Conservation (phyloP, 1,284 basidiomycete species). For the Anthracocystis walkeri region DNA sequence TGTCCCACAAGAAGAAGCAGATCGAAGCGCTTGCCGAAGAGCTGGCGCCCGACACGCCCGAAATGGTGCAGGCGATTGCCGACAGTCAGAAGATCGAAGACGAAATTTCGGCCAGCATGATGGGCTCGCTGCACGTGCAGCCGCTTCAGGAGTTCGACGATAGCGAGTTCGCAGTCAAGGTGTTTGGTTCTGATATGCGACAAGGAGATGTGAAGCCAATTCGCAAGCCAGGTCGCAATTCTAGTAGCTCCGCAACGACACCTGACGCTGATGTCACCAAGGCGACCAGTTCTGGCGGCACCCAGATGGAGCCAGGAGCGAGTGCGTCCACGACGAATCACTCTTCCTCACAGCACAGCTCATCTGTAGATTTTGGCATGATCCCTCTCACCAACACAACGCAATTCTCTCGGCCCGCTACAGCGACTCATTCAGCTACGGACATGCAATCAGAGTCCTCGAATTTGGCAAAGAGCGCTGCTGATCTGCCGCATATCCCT, state of each 20-base stretch:
- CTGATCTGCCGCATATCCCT: not conserved
- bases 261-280: slow-evolving; percentile 20
- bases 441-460: slow-evolving; percentile 3
- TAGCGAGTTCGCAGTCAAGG: slow-evolving; percentile 37
- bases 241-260: slow-evolving; percentile 15
- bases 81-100: slow-evolving; percentile 45
- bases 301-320: slow-evolving; percentile 11
- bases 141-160: slow-evolving; percentile 38
- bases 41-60: slow-evolving; percentile 34
- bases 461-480: not conserved
- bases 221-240: slow-evolving; percentile 13
- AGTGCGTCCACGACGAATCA: not conserved
- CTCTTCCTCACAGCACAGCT: slow-evolving; percentile 6
- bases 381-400: slow-evolving; percentile 3
- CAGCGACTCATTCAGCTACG: slow-evolving; percentile 13
- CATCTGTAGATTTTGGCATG: slow-evolving; percentile 5
- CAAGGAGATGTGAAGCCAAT: slow-evolving; percentile 31
- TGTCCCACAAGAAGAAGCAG: slow-evolving; percentile 38
- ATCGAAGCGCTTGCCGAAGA: slow-evolving; percentile 32
- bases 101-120: slow-evolving; percentile 43
- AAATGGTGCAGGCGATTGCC: slow-evolving; percentile 47
- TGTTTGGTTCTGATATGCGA: slow-evolving; percentile 40
- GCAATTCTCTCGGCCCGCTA: slow-evolving; percentile 14
- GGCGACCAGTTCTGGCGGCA: slow-evolving; percentile 6
- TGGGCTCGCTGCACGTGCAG: slow-evolving; percentile 36